Base-by-base conservation (phyloP, 352 stramenopile species). In the Phytophthora meadii region DNA sequence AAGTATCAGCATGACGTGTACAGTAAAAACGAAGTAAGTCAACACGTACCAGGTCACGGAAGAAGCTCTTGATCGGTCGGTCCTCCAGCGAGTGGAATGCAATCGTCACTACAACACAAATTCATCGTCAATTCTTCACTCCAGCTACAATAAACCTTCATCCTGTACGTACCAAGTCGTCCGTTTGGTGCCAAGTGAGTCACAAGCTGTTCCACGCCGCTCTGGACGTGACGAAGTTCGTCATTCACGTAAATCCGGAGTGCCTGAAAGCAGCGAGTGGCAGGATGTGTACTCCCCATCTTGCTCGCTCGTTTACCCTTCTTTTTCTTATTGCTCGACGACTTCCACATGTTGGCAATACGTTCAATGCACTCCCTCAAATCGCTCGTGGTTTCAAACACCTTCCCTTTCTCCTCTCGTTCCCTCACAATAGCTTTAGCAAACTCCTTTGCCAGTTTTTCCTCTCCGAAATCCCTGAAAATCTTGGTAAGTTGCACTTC, bases 11-110 rank as follows among this genome's bases (percentile, higher is more conserved):
- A 36, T 14, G 9, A 14, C 14, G 30, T 34, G 8, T 4, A 14
- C 9, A 36, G 2, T 36, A 36, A 46, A 15, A 6, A 64, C 61
- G 22, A 30, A 28, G 0, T 19, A 47, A 25, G 9, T 34, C 25
- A 49, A 40, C 8, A 30, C 70, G 15, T 72, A 93, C 81, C 50
- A 92, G 59, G 28, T 79, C 62, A 7, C 87, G 79, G 54, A 94
- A 92, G 19, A 92, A 77, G 8, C 76, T 61, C 70, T 94, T 94
- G 60, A 94, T 94, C 25, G 84, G 84, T 14, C 87, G 84, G 54
- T 94, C 87, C 48, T 94, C 87, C 14, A 94, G 72, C 5, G 87
- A 94, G 74, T 94, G 87, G 58, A 94, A 94, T 46, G 87, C 87
- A 54, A 94, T 94, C 7, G 86, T 90, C 17, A 78, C 82, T 89